Evolutionary conservation across 2,329 filamentous ascomycete genomes (phyloP).

Genomic region (Phoma herbarum): DNA sequence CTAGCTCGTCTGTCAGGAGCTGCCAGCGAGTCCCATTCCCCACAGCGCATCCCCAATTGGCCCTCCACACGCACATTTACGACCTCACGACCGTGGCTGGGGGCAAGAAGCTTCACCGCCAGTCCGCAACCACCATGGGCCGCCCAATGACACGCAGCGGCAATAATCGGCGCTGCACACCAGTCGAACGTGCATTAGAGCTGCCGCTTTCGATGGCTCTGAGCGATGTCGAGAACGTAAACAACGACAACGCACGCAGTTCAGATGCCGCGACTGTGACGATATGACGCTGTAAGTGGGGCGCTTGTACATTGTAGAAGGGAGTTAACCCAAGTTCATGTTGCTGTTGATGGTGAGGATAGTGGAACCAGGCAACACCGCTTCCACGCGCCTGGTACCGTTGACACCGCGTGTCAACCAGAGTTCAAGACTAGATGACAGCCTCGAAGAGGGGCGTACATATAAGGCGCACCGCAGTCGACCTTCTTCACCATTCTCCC

Average conservation of each 20-base stretch:
- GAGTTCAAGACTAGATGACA: conserved; percentile 12
- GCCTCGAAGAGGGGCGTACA: conserved; percentile 19
- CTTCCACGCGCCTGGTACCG: conserved; percentile 4
- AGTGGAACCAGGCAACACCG: not conserved
- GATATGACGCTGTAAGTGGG: conserved; percentile 18
- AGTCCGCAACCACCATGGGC: conserved; percentile 31
- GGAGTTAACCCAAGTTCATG: conserved; percentile 9
- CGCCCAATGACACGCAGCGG: conserved; percentile 33
- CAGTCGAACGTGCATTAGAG: conserved; percentile 31
- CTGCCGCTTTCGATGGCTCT: conserved; percentile 25
- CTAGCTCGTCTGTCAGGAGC: conserved; percentile 31
- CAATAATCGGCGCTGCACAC: conserved; percentile 28
- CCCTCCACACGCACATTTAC: conserved; percentile 15
- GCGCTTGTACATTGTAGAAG: no score
- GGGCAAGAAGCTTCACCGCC: conserved; percentile 36
- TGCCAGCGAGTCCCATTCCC: conserved; percentile 18
- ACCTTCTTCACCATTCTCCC: conserved; percentile 13
- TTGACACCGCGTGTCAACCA: conserved; percentile 13
- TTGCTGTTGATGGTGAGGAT: not conserved
- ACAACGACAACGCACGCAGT: conserved; percentile 39
- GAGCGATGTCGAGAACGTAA: conserved; percentile 20
- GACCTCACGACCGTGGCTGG: conserved; percentile 20
- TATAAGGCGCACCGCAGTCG: conserved; percentile 4
- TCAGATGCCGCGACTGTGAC: conserved; percentile 26
- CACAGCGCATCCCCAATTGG: conserved; percentile 18